Conservation (phyloP, 2,329 filamentous ascomycete genomes). For the Aureobasidium leucospermi region DNA sequence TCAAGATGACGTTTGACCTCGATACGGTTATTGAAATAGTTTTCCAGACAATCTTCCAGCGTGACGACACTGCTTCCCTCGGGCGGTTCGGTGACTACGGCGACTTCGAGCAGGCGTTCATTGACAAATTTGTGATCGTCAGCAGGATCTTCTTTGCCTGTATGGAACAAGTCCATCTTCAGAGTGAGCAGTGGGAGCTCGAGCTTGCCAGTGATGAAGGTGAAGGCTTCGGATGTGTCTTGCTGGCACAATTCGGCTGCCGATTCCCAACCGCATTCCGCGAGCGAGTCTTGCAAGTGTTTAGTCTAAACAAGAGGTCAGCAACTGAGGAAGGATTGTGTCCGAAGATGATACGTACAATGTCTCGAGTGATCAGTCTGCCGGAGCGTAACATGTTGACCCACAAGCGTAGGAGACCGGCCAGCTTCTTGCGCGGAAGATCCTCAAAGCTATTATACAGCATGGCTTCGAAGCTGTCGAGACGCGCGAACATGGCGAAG, state of each 20-base stretch:
- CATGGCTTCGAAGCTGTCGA: constrained; percentile 89
- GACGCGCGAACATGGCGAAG: constrained; percentile 89
- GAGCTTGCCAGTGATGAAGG: constrained; percentile 84
- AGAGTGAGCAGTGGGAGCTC: constrained; percentile 80
- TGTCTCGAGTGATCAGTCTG: constrained; percentile 74
- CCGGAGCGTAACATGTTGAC: constrained; percentile 86
- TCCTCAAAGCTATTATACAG: constrained; percentile 72
- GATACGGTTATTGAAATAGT: constrained; percentile 90
- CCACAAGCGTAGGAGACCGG: constrained; percentile 77
- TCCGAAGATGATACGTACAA: constrained; percentile 45
- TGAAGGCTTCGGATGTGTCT: constrained; percentile 92
- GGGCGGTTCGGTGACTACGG: constrained; percentile 65
- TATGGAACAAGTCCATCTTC: constrained; percentile 92
- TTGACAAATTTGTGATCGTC: constrained; percentile 95
- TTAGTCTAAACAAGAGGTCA: constrained; percentile 54
- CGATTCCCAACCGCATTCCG: constrained; percentile 82
- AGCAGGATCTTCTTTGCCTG: constrained; percentile 70
- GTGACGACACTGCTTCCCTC: constrained; percentile 61
- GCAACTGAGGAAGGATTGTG: background rate
- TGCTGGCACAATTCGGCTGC: constrained; percentile 74
- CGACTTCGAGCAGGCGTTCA: constrained; percentile 82
- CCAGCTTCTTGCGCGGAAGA: constrained; percentile 63
- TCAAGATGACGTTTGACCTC: constrained; percentile 72
- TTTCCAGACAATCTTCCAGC: constrained; percentile 84
- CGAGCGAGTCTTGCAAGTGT: constrained; percentile 72